A percentile compares a stretch with the other conserved stretches of the same genome.
phyloP scores from a whole-genome alignment of 1,284 basidiomycete genomes.

The Chondrostereum purpureum region DNA sequence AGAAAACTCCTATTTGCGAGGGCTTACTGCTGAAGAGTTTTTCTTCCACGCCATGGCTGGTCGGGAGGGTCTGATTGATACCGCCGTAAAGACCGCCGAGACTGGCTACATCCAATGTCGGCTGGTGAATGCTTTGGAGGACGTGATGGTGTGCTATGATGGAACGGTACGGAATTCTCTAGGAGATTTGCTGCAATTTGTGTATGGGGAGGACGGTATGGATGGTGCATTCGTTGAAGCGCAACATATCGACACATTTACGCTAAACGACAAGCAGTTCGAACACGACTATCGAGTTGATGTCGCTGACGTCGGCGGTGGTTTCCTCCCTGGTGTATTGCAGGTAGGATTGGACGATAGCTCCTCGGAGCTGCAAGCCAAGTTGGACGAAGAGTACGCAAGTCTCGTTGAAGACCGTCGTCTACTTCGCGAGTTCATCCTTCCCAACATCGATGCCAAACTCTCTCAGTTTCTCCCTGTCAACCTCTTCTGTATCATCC shows the following conservation, averaged over 20 bases:
- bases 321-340: constrained; percentile 75
- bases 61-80: constrained; percentile 98
- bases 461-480: constrained; percentile 82
- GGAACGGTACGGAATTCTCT: constrained; percentile 97
- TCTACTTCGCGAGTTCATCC: constrained; percentile 77
- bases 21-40: constrained; percentile 96
- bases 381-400: constrained; percentile 87
- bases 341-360: constrained; percentile 94
- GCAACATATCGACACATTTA: constrained; percentile 88
- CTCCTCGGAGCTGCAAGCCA: constrained; percentile 83
- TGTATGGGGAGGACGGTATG: constrained; percentile 98
- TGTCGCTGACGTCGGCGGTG: constrained; percentile 74
- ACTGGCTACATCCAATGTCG: constrained; percentile 99
- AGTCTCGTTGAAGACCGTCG: constrained; percentile 75
- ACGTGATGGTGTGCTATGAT: constrained; percentile 96
- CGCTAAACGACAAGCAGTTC: constrained; percentile 79
- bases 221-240: constrained; percentile 97
- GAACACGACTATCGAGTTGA: constrained; percentile 91
- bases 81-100: constrained; percentile 99
- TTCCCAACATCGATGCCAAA: constrained; percentile 71
- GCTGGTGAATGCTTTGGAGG: constrained; percentile 98
- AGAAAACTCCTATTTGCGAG: constrained; percentile 98
- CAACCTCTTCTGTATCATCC: constrained; percentile 90
- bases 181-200: constrained; percentile 93
- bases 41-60: constrained; percentile 99